Percentiles rank a stretch among this genome's conserved stretches.
Conservation (phyloP, 192 early-diverging fungal species). For the Entomortierella lignicola region DNA sequence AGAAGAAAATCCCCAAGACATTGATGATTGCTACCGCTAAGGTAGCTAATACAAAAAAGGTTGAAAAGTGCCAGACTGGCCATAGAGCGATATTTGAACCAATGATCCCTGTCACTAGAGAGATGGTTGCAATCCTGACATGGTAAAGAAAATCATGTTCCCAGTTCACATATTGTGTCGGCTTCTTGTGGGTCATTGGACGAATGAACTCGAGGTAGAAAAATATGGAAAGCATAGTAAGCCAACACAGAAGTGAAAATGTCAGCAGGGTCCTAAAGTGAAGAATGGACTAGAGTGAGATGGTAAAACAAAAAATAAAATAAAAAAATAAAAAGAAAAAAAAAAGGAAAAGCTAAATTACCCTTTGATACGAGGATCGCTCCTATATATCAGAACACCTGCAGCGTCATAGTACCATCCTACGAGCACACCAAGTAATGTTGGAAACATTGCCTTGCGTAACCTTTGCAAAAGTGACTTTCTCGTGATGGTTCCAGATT, state of each 20-base stretch:
- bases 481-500: slow-evolving; percentile 6
- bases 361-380: slow-evolving; percentile 48
- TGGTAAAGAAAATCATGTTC: slow-evolving; percentile 42
- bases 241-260: slow-evolving; percentile 39
- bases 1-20: slow-evolving; percentile 36
- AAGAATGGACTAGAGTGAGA: no score
- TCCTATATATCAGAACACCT: slow-evolving; percentile 31
- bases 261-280: slow-evolving; percentile 23
- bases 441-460: slow-evolving; percentile 24
- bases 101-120: slow-evolving; percentile 15
- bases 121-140: slow-evolving; percentile 26
- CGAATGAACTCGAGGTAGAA: slow-evolving; percentile 52
- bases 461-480: slow-evolving; percentile 23
- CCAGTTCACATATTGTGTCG: slow-evolving; percentile 44
- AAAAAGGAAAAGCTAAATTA: slow-evolving; percentile 4
- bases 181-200: slow-evolving; percentile 24
- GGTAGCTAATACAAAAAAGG: slow-evolving; percentile 21
- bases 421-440: slow-evolving; percentile 12
- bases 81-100: slow-evolving; percentile 36
- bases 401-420: slow-evolving; percentile 47
- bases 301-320: not conserved
- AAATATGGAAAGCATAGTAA: slow-evolving; percentile 42
- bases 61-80: slow-evolving; percentile 47
- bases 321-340: not conserved
- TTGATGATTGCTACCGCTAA: slow-evolving; percentile 34